Evolutionary conservation across 2,329 filamentous ascomycete species (phyloP), one percentile per base, ranked within the genome.

Genomic region (Ophiostoma sp.): DNA sequence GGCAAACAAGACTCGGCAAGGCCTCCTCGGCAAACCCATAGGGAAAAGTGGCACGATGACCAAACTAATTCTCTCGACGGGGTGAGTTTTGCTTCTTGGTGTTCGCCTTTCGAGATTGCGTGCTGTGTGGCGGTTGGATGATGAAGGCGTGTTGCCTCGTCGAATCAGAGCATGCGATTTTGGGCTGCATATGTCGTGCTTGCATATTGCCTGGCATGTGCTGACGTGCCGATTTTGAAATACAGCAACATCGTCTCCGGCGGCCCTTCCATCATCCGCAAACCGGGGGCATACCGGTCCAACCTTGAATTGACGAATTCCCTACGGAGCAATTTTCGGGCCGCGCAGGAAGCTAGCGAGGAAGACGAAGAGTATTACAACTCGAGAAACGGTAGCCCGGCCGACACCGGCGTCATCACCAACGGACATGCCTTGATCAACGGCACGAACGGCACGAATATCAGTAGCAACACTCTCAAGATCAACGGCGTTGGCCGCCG

Each of bases 301-400:
- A 98, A 98, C 77, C 88, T 93, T 74, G 95, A 99, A 79, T 86
- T 99, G 74, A 90, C 93, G 72, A 93, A 92, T 75, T 92, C 93
- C 3, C 85, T 99, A 18, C 90, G 91, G 74, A 87, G 88, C 75
- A 97, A 94, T 79, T 92, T 98, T 77, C 77, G 86, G 67, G 86
- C 89, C 42, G 89, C 90, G 52, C 89, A 92, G 76, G 81, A 89
- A 75, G 71, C 55, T 2, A 66, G 52, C 27, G 60, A 60, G 2
- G 86, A 88, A 73, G 85, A 86, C 72, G 68, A 76, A 47, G 74
- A 71, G 67, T 75, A 70, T 64, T 74, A 72, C 68, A 42, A 49
- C 7, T 67, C 52, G 69, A 45, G 47, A 41, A 58, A 63, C 16
- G 64, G 66, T 67, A 52, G 64, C 64, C 49, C 62, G 8, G 52